phyloP scores from a whole-genome alignment of 169 alveolate species.

The Plasmodium inui region DNA sequence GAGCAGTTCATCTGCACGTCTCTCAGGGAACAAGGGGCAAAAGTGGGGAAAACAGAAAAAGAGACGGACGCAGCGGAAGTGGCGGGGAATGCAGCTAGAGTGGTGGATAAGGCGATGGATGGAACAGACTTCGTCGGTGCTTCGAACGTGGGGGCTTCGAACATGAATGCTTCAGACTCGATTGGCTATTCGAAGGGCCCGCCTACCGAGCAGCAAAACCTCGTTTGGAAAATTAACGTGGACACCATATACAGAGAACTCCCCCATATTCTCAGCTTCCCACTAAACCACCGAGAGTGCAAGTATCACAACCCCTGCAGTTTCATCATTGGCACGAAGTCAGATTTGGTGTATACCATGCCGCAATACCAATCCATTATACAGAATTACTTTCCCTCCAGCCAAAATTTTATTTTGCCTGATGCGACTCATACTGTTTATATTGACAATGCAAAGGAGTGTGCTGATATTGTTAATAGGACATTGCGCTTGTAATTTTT shows the following conservation, averaged over 20 bases:
- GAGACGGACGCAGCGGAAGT: no score
- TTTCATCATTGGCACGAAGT: conserved; percentile 49
- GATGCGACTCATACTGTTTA: conserved; percentile 66
- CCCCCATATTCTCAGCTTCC: conserved; percentile 27
- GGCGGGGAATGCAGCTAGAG: neutral
- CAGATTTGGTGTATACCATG: conserved; percentile 48
- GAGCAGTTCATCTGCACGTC: conserved; percentile 63
- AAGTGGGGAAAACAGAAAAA: neutral
- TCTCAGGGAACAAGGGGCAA: conserved; percentile 9
- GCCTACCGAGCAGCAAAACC: neutral
- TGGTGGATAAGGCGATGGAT: neutral
- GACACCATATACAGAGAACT: conserved; percentile 52
- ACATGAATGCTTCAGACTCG: neutral
- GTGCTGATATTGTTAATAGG: conserved; percentile 39
- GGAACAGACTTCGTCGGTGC: neutral
- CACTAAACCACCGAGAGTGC: conserved; percentile 8
- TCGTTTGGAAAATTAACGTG: conserved; percentile 70
- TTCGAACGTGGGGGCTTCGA: no score
- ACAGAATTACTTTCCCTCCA: conserved; percentile 37
- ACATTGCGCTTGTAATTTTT: conserved; percentile 7
- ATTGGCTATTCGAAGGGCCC: neutral
- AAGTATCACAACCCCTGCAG: conserved; percentile 62
- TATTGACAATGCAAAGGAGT: conserved; percentile 37
- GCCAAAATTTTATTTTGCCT: conserved; percentile 27
- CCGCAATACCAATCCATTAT: conserved; percentile 42